Conservation (phyloP, 108 stramenopile genomes). For the Skeletonema costatum region DNA sequence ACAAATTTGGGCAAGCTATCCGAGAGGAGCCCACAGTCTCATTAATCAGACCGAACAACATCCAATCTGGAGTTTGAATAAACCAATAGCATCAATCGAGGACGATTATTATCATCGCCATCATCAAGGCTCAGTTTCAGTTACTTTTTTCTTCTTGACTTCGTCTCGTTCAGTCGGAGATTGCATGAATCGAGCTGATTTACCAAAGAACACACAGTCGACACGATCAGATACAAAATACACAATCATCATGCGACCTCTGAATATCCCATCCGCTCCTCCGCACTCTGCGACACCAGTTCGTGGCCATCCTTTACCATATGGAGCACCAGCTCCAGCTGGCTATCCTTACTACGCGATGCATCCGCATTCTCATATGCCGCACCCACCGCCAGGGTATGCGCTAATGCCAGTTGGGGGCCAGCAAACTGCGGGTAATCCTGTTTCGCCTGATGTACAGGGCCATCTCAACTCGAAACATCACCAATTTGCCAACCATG, state of each 20-base stretch:
- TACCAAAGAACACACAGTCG: not conserved
- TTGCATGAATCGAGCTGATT: not conserved
- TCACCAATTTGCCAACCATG: not conserved
- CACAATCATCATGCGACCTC: not conserved
- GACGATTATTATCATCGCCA: not conserved
- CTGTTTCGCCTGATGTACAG: not conserved
- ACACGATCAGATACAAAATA: not conserved
- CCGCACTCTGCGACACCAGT: not conserved
- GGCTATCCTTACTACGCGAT: not conserved
- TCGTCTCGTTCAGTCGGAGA: not conserved
- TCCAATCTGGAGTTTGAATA: not conserved
- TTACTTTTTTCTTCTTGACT: not conserved
- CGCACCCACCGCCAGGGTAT: not conserved
- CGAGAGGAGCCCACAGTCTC: not conserved
- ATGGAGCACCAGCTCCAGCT: not conserved
- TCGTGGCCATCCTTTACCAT: not conserved
- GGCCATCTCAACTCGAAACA: not conserved
- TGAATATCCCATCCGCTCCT: not conserved
- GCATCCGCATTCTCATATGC: not conserved
- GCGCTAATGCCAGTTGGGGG: not conserved
- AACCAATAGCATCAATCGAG: not conserved
- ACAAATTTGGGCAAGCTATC: not conserved
- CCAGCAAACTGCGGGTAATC: not conserved
- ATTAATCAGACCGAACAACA: not conserved
- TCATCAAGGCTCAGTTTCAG: not conserved